Evolutionary conservation across 2,329 filamentous ascomycete species (phyloP), one percentile per base, ranked within the genome.

Genomic region (Lasiodiplodia sp.): DNA sequence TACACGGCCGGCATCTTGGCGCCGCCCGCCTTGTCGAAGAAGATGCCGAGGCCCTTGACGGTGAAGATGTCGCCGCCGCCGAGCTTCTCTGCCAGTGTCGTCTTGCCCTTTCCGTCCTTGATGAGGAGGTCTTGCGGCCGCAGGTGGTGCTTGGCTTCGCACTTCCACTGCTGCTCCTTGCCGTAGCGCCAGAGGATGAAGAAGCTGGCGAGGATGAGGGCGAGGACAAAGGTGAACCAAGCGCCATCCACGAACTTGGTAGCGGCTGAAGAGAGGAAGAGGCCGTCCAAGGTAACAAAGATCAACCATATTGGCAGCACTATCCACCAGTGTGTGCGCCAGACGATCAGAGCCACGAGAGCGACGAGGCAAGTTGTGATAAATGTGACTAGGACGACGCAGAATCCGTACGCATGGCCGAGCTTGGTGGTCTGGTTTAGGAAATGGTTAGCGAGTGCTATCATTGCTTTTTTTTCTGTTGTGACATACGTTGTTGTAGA

Each of bases 131-230:
- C 84, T 83, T 52, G 83, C 82, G 66, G 75, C 77, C 5, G 73
- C 67, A 88, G 82, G 5, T 85, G 84, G 72, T 93, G 90, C 68
- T 85, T 83, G 1, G 85, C 84, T 79, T 94, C 91, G 2, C 91
- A 88, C 7, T 80, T 80, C 91, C 92, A 94, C 75, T 94, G 92
- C 70, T 88, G 86, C 75, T 93, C 91, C 76, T 94, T 94, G n/a
- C 92, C 92, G 73, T 89, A 94, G 38, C 92, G 87, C 92, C 92
- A 94, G 10, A 93, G 84, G 2, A 93, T 83, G 74, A 94, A 91
- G 56, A 93, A 79, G 55, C 79, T 81, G 0, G 89, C 86, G 2
- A 94, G 84, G 11, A 91, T 80, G 3, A 83, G 81, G 0, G 91
- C 85, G 4, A 94, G 83, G 0, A 88, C 83, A 1, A 94, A 80